These are phyloP conservation scores for Clavaria fumosa DNA, from an alignment of 768 basidiomycete genomes.

Conservation along the genomic window DNA sequence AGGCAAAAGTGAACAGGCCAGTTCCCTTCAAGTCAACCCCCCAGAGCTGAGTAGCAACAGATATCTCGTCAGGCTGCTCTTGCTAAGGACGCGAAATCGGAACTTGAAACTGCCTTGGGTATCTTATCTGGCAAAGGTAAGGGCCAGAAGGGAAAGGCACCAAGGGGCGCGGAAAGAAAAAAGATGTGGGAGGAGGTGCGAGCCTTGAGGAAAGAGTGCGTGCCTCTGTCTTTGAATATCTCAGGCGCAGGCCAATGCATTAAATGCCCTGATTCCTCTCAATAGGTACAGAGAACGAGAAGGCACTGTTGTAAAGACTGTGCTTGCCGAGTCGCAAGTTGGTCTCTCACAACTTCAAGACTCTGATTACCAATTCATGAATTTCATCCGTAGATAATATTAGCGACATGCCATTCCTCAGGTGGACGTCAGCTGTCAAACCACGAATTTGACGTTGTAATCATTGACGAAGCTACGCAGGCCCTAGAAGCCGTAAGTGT, in stretches of 20 bases:
- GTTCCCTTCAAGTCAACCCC: constrained; percentile 1
- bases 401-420: constrained; percentile 90
- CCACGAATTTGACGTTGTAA: constrained; percentile 76
- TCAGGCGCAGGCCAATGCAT: constrained; percentile 2
- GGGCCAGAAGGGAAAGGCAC: constrained; percentile 37
- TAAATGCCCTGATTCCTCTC: background rate
- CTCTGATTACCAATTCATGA: background rate
- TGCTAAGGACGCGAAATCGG: constrained; percentile 78
- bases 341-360: constrained; percentile 3
- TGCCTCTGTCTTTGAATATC: constrained; percentile 5
- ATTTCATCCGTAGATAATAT: constrained; percentile 49
- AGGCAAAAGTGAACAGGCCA: constrained; percentile 52
- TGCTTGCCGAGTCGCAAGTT: constrained; percentile 68
- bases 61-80: constrained; percentile 43
- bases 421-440: constrained; percentile 71
- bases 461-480: constrained; percentile 97
- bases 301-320: constrained; percentile 65
- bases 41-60: background rate
- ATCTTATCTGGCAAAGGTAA: constrained; percentile 60
- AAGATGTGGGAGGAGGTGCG: constrained; percentile 82
- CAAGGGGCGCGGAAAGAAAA: constrained; percentile 56
- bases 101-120: constrained; percentile 56
- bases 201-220: constrained; percentile 81
- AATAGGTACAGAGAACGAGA: constrained; percentile 79
- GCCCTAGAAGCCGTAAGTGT: constrained; percentile 74